Evolutionary conservation across 2,329 filamentous ascomycete genomes (phyloP).

Genomic region (Pleurostoma richardsiae): DNA sequence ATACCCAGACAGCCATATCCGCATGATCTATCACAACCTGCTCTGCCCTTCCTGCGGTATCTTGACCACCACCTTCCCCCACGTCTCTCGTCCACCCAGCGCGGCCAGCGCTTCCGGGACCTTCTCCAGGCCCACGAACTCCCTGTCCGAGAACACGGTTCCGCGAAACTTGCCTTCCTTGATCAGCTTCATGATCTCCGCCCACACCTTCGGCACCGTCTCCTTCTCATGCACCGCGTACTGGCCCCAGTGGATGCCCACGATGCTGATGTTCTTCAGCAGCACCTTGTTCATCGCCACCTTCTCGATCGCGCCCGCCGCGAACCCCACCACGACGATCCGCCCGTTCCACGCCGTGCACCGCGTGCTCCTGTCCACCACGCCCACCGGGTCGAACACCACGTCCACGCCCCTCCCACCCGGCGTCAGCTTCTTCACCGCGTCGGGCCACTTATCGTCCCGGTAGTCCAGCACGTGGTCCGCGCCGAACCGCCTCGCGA

Average conservation of each 20-base stretch:
- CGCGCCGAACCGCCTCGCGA: conserved; percentile 77
- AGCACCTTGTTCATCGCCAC: conserved; percentile 88
- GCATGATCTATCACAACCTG: not conserved
- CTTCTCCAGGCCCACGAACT: conserved; percentile 77
- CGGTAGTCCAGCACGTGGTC: conserved; percentile 79
- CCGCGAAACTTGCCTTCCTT: conserved; percentile 72
- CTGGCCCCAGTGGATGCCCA: conserved; percentile 88
- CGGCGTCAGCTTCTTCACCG: conserved; percentile 75
- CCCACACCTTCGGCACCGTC: conserved; percentile 70
- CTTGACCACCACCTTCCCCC: conserved; percentile 94
- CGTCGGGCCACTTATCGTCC: conserved; percentile 54
- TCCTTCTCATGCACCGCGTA: conserved; percentile 71
- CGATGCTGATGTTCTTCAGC: conserved; percentile 86
- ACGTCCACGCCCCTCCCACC: conserved; percentile 75
- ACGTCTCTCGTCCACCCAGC: conserved; percentile 76
- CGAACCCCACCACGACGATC: conserved; percentile 84
- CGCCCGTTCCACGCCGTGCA: conserved; percentile 92
- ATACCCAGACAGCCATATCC: no score
- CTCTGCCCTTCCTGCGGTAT: conserved; percentile 60
- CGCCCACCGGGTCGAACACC: conserved; percentile 89
- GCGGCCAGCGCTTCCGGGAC: conserved; percentile 73
- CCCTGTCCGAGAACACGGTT: conserved; percentile 76
- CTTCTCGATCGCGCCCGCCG: conserved; percentile 82
- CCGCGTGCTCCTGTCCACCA: conserved; percentile 83
- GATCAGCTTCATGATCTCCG: conserved; percentile 75